Conservation (phyloP, 352 stramenopile genomes). For the Phytophthora tentaculata region DNA sequence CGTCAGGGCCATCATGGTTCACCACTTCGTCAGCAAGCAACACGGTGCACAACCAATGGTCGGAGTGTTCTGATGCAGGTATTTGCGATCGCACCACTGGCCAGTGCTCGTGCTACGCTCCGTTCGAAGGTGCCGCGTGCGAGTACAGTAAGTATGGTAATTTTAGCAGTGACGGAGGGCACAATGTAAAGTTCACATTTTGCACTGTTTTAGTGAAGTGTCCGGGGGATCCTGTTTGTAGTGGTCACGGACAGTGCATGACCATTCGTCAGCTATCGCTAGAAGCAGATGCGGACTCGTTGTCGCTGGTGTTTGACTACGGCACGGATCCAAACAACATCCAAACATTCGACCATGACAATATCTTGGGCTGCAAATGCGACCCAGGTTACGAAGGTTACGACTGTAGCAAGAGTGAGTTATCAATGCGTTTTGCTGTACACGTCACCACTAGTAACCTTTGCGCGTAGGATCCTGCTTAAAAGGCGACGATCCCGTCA, state of each 20-base stretch:
- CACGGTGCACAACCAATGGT: slow-evolving; percentile 56
- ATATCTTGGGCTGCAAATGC: slow-evolving; percentile 90
- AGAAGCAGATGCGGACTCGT: slow-evolving; percentile 58
- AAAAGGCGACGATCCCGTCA: slow-evolving; percentile 87
- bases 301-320: slow-evolving; percentile 70
- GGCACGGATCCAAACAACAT: slow-evolving; percentile 69
- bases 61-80: slow-evolving; percentile 67
- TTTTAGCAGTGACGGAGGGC: not conserved
- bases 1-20: slow-evolving; percentile 72
- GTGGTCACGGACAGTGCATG: slow-evolving; percentile 80
- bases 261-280: slow-evolving; percentile 71
- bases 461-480: slow-evolving; percentile 81
- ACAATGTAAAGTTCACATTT: slow-evolving; percentile 1
- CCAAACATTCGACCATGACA: slow-evolving; percentile 80
- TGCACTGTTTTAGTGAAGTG: slow-evolving; percentile 58
- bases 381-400: slow-evolving; percentile 91
- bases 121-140: slow-evolving; percentile 66
- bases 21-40: slow-evolving; percentile 48
- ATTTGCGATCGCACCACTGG: slow-evolving; percentile 60
- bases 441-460: too few species aligned
- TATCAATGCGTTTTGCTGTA: not conserved
- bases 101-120: slow-evolving; percentile 65
- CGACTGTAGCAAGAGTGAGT: slow-evolving; percentile 82
- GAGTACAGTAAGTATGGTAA: slow-evolving; percentile 45
- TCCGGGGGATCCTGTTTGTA: slow-evolving; percentile 56